Base-by-base conservation (phyloP, 164 flowering plant genomes). In the Piper longum region DNA sequence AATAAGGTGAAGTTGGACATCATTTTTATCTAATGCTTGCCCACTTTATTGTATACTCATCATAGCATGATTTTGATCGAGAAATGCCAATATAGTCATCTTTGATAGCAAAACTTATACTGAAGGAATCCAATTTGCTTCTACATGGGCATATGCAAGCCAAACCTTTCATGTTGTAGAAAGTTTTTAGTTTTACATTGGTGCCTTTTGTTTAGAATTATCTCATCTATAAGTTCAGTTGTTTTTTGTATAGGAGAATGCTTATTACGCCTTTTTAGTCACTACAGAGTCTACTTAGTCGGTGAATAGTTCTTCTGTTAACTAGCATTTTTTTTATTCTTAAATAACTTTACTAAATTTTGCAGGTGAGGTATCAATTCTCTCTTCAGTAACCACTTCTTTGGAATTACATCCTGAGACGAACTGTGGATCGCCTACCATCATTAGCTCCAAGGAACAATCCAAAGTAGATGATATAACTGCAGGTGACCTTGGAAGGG, bases 371-470 rank as follows among this genome's bases (percentile, higher is more conserved):
- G 52, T 2, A 14, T 12, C 52, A 48, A 48, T 9, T 48, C 52
- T 48, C 14, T 48, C 64, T 17, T 43, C 71, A 55, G 72, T 65
- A 62, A 45, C 43, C 61, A 57, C 66, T 60, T n/a, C 63, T 52
- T 72, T 57, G 62, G 51, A 52, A 51, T 54, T 61, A 57, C 68
- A 73, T 61, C 70, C 62, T 57, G 80, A 71, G 68, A 69, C 79
- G 65, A 56, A 59, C 43, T 77, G 80, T 74, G 79, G 71, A 64
- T 80, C 86, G 26, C 84, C 82, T 14, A 69, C 81, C 66, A 66
- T 74, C 59, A 71, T 79, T 55, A 75, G 75, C 68, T 70, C 74
- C 63, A 62, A 67, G 56, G 79, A 73, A 55, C 69, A 41, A 44
- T 56, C 78, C 54, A 72, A 62, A 56, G 62, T 44, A 75, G 81